A percentile compares a stretch with the other conserved stretches of the same genome.
Conservation (phyloP, 1,284 basidiomycete species). For the Stygiomarasmius scandens region DNA sequence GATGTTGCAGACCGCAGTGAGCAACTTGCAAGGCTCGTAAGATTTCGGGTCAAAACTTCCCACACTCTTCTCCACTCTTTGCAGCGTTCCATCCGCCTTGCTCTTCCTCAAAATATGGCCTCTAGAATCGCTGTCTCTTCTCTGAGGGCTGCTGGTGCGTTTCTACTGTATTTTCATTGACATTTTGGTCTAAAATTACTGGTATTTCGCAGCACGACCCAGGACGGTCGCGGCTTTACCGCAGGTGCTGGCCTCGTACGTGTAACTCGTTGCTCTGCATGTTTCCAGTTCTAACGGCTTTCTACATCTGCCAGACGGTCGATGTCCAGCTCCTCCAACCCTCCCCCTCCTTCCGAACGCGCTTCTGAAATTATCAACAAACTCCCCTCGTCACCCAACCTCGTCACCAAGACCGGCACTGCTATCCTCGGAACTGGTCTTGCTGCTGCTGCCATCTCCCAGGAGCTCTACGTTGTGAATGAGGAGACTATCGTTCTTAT, state of each 20-base stretch:
- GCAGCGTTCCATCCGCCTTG: constrained; percentile 24
- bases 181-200: constrained; percentile 10
- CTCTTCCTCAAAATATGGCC: constrained; percentile 49
- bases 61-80: constrained; percentile 34
- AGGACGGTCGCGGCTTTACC: constrained; percentile 56
- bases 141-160: constrained; percentile 62
- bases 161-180: background rate
- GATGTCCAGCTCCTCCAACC: constrained; percentile 63
- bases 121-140: constrained; percentile 72
- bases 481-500: constrained; percentile 88
- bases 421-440: constrained; percentile 91
- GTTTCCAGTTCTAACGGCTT: background rate
- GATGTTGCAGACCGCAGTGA: background rate
- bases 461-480: constrained; percentile 97
- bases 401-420: constrained; percentile 94
- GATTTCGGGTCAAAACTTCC: constrained; percentile 43
- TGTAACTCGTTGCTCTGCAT: constrained; percentile 23
- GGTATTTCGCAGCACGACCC: constrained; percentile 48
- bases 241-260: constrained; percentile 60
- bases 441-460: constrained; percentile 91
- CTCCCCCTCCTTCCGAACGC: constrained; percentile 82
- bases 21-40: constrained; percentile 30
- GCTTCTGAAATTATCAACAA: constrained; percentile 91
- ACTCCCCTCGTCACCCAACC: constrained; percentile 86
- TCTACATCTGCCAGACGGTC: constrained; percentile 49